Evolutionary conservation across 179 eudicot species (phyloP).

Genomic region (Patellifolia procumbens): DNA sequence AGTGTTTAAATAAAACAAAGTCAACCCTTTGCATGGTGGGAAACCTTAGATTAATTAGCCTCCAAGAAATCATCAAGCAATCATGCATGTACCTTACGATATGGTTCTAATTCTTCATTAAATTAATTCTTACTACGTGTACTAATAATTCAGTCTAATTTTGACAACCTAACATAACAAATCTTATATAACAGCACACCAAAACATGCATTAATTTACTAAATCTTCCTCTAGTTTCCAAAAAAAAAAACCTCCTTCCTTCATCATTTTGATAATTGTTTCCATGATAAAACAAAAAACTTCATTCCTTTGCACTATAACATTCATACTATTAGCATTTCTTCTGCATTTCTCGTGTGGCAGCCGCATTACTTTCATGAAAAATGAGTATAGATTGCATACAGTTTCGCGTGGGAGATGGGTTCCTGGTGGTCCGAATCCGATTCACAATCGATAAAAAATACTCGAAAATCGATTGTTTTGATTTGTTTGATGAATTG

Average conservation of each 20-base stretch:
- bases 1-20: constrained; percentile 7
- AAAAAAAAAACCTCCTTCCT: not conserved
- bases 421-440: constrained; percentile 28
- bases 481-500: too few relatives aligned
- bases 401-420: constrained; percentile 21
- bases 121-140: constrained; percentile 26
- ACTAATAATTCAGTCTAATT: constrained; percentile 25
- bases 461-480: not conserved
- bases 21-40: constrained; percentile 27
- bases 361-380: constrained; percentile 1
- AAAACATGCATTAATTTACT: constrained; percentile 7
- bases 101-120: not conserved
- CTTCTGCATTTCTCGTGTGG: constrained; percentile 22
- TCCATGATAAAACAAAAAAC: constrained; percentile 25
- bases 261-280: not conserved
- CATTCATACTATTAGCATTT: constrained; percentile 10
- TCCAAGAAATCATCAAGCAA: constrained; percentile 21
- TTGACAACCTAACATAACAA: constrained; percentile 17
- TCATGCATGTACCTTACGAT: constrained; percentile 6
- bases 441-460: constrained; percentile 29
- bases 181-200: constrained; percentile 20
- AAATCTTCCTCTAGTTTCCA: not conserved
- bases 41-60: constrained; percentile 7
- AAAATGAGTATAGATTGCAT: constrained; percentile 5
- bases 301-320: not conserved